These are phyloP conservation scores for Sordariomycetes sp. DNA, from an alignment of 2,329 filamentous ascomycete species.

Conservation along the genomic window DNA sequence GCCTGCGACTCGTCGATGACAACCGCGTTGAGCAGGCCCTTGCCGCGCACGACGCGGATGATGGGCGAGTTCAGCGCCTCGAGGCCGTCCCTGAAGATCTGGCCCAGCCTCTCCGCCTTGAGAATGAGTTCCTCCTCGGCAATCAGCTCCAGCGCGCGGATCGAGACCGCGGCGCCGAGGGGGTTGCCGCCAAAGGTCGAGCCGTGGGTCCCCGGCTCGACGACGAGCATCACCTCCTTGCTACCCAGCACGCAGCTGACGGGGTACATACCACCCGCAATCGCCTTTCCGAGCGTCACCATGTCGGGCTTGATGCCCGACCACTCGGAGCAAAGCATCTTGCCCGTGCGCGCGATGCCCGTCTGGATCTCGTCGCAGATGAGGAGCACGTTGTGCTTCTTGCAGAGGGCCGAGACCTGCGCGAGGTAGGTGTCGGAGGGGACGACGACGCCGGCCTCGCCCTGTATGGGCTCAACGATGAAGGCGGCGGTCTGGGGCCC, in stretches of 20 bases:
- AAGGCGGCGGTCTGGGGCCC: slow-evolving; percentile 83
- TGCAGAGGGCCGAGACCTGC: slow-evolving; percentile 72
- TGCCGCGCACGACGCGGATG: slow-evolving; percentile 74
- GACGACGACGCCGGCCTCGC: slow-evolving; percentile 92
- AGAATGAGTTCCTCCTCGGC: slow-evolving; percentile 82
- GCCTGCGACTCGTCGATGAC: slow-evolving; percentile 87
- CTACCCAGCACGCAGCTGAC: slow-evolving; percentile 82
- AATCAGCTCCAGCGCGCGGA: slow-evolving; percentile 86
- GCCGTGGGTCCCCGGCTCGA: slow-evolving; percentile 93
- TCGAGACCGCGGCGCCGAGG: slow-evolving; percentile 86
- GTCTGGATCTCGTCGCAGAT: slow-evolving; percentile 99
- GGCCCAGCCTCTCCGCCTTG: slow-evolving; percentile 67
- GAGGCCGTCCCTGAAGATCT: slow-evolving; percentile 71
- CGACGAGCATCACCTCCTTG: slow-evolving; percentile 86
- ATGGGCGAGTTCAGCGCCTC: slow-evolving; percentile 64
- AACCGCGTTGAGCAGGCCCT: slow-evolving; percentile 89
- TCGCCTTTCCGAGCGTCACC: slow-evolving; percentile 90
- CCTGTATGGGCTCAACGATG: slow-evolving; percentile 93
- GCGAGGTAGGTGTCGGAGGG: slow-evolving; percentile 80
- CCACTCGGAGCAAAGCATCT: slow-evolving; percentile 91
- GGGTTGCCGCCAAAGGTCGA: slow-evolving; percentile 98
- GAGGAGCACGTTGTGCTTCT: slow-evolving; percentile 86
- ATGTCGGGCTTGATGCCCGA: slow-evolving; percentile 89
- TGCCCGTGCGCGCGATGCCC: slow-evolving; percentile 87
- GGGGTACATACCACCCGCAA: slow-evolving; percentile 98